Evolutionary conservation across 495 filamentous ascomycete species (phyloP), one percentile per base, ranked within the genome.

Genomic region (Penicillium roqueforti): DNA sequence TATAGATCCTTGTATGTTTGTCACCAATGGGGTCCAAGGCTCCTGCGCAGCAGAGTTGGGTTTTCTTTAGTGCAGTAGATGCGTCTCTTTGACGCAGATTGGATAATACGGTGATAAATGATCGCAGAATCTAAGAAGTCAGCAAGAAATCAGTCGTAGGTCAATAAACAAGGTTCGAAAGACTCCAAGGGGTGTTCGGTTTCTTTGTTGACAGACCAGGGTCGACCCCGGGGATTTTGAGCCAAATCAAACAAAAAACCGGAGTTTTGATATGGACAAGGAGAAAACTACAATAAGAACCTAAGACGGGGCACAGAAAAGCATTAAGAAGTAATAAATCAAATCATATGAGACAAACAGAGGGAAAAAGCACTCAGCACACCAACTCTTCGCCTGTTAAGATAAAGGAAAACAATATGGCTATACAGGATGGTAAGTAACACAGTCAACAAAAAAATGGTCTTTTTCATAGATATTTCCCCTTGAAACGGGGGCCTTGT

Each of bases 371-470:
- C 64, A 67, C 67, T 73, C 70, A 75, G 68, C 70, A 64, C 68
- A 68, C 68, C 71, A 57, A 68, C 67, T 72, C 68, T 72, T 73
- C 72, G 70, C 70, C 72, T 66, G 61, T 52, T 61, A 63, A 61
- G 61, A 62, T 60, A 67, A 65, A 64, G 56, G 56, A 47, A 64
- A 60, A 62, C 59, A 68, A 68, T 69, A 68, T 75, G 71, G 72
- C 72, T 75, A 73, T 75, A 75, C 72, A 75, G 58, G 66, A 58
- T 62, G 68, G 70, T 72, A 66, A 75, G 61, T 65, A 65, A 71
- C 64, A 72, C 58, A 60, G 65, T 61, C 63, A 68, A 66, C 69
- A 60, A 61, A 50, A 64, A 71, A 63, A 61, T 40, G 58, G 59
- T 70, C 67, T 67, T 71, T 68, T 74, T 71, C 71, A 65, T 68